Percentiles rank a stretch among this genome's conserved stretches.
phyloP scores from a whole-genome alignment of 2,329 filamentous ascomycete species.

The Nigrograna mackinnonii region DNA sequence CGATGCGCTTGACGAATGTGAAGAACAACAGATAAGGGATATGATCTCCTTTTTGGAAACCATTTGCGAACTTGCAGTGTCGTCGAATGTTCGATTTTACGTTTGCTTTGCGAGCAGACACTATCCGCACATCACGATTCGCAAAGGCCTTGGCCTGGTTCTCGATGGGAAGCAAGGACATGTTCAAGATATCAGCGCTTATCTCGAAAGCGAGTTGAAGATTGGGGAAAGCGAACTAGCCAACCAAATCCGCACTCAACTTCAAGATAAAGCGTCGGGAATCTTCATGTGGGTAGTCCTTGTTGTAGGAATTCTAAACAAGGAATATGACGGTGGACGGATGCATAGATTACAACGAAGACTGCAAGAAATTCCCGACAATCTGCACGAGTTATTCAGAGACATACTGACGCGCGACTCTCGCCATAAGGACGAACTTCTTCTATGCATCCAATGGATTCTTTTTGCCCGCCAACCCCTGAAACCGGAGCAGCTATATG shows the following conservation, averaged over 20 bases:
- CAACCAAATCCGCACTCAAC: slow-evolving; percentile 24
- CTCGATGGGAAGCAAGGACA: slow-evolving; percentile 44
- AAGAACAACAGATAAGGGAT: slow-evolving; percentile 44
- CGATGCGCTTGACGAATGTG: slow-evolving; percentile 56
- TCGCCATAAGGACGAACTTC: slow-evolving; percentile 8
- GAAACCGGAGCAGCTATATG: slow-evolving; percentile 9
- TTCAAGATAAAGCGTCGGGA: slow-evolving; percentile 44
- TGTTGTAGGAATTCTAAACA: slow-evolving; percentile 51
- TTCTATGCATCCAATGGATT: slow-evolving; percentile 17
- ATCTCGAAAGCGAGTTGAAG: slow-evolving; percentile 22
- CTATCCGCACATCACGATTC: slow-evolving; percentile 48
- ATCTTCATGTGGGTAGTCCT: slow-evolving; percentile 53
- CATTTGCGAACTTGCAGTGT: slow-evolving; percentile 30
- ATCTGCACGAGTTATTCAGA: slow-evolving; percentile 54
- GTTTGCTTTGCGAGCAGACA: slow-evolving; percentile 54
- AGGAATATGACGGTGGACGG: slow-evolving; percentile 37
- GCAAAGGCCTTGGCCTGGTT: slow-evolving; percentile 26
- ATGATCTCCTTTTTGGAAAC: slow-evolving; percentile 52
- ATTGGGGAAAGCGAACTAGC: slow-evolving; percentile 19
- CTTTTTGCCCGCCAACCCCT: slow-evolving; percentile 8
- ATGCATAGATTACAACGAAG: slow-evolving; percentile 31
- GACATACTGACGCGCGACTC: slow-evolving; percentile 48
- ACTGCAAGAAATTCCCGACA: slow-evolving; percentile 44
- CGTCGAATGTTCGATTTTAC: slow-evolving; percentile 17
- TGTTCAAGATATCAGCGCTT: slow-evolving; percentile 37